These are phyloP conservation scores for Vaccinium macrocarpon DNA, from an alignment of 148 eudicot species.

Conservation along the genomic window DNA sequence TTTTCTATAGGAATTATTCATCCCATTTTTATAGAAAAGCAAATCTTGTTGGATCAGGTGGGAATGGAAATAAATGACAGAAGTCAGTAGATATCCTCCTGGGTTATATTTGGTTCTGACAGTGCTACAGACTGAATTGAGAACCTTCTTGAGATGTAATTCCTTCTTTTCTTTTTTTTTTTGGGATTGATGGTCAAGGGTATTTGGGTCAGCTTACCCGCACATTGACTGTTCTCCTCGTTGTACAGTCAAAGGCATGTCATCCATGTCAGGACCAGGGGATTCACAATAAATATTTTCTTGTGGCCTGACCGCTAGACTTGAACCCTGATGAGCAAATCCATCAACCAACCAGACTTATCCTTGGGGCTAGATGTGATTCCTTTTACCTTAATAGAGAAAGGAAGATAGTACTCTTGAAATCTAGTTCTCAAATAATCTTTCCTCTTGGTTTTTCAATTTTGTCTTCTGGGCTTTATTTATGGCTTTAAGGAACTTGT, in stretches of 20 bases:
- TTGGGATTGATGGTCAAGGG: too few relatives aligned
- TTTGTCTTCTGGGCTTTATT: not conserved
- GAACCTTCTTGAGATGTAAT: not conserved
- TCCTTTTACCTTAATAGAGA: not conserved
- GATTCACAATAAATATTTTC: too few relatives aligned
- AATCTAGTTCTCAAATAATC: not conserved
- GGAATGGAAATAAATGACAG: constrained; percentile 11
- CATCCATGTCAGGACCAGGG: too few relatives aligned
- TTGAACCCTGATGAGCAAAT: too few relatives aligned
- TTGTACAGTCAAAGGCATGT: too few relatives aligned
- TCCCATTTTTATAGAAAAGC: not conserved
- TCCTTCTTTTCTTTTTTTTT: not conserved
- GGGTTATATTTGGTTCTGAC: not conserved
- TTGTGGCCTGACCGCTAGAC: too few relatives aligned
- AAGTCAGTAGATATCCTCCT: not conserved
- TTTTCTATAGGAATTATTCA: constrained; percentile 2
- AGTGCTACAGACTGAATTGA: not conserved
- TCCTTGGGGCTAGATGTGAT: not conserved
- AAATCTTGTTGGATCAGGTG: constrained; percentile 11
- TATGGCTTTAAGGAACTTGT: not conserved
- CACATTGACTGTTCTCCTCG: too few relatives aligned
- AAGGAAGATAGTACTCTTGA: not conserved
- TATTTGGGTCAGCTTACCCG: too few relatives aligned
- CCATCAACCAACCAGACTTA: too few relatives aligned
- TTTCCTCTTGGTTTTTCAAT: not conserved